A percentile compares a stretch with the other conserved stretches of the same genome.
Evolutionary conservation across 108 stramenopile species (phyloP).

Genomic region (Fistulifera pelliculosa): DNA sequence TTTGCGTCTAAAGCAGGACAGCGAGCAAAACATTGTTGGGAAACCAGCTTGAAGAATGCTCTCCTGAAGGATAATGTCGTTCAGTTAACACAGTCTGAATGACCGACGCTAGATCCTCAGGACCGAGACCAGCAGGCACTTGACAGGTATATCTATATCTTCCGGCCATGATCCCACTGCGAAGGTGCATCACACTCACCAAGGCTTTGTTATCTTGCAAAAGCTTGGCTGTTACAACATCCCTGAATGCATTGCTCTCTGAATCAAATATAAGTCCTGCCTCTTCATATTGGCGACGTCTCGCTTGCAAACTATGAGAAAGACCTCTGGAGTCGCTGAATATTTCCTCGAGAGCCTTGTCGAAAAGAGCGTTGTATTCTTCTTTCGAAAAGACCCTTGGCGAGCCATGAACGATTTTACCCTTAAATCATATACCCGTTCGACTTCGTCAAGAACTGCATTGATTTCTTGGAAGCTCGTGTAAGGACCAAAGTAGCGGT

Average conservation of each 20-base stretch:
- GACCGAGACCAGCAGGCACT: constrained; percentile 8
- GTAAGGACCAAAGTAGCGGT: constrained; percentile 64
- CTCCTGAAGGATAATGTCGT: constrained; percentile 46
- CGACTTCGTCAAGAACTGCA: constrained; percentile 31
- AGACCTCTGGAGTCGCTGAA: constrained; percentile 9
- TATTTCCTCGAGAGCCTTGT: constrained; percentile 26
- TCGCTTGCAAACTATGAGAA: constrained; percentile 9
- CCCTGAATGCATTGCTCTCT: constrained; percentile 28
- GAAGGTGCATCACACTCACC: constrained; percentile 44
- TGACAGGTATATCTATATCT: constrained; percentile 34
- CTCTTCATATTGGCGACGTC: constrained; percentile 37
- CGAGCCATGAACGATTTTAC: constrained; percentile 28
- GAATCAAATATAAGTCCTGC: constrained; percentile 37
- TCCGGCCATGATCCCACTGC: constrained; percentile 34
- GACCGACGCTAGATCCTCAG: constrained; percentile 22
- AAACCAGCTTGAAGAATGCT: constrained; percentile 29
- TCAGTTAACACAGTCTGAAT: constrained; percentile 32
- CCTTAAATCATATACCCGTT: constrained; percentile 33
- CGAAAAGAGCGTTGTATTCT: constrained; percentile 29
- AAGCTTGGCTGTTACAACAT: constrained; percentile 28
- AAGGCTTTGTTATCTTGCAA: constrained; percentile 11
- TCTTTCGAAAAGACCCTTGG: constrained; percentile 14
- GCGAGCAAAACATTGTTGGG: constrained; percentile 42
- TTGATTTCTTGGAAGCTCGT: constrained; percentile 38
- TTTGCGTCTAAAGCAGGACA: constrained; percentile 16